A percentile compares a stretch with the other conserved stretches of the same genome.
Evolutionary conservation across 2,329 filamentous ascomycete species (phyloP).

Genomic region (Claviceps capensis): DNA sequence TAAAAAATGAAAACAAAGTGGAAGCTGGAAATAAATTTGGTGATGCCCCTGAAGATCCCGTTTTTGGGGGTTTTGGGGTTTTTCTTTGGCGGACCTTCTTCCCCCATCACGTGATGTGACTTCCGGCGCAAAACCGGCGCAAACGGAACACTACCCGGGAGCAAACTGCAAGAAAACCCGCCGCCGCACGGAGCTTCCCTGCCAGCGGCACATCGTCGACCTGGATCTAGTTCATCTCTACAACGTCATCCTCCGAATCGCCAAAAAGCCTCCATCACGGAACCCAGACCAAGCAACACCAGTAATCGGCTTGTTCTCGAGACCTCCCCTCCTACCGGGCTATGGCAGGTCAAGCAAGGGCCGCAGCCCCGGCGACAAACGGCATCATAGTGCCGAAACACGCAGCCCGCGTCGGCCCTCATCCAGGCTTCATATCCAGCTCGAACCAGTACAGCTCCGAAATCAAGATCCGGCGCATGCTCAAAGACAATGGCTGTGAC

Average conservation of each 20-base stretch:
- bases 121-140: not conserved
- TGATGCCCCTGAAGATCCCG: no score
- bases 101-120: no score
- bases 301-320: not conserved
- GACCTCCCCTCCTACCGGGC: not conserved
- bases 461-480: conserved; percentile 60
- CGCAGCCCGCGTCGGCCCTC: conserved; percentile 20
- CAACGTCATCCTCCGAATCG: not conserved
- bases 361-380: conserved; percentile 4
- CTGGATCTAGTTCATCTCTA: not conserved
- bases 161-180: not conserved
- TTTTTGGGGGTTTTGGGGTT: no score
- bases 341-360: conserved; percentile 5
- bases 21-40: no score
- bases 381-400: conserved; percentile 4
- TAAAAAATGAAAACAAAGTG: no score
- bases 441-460: conserved; percentile 67
- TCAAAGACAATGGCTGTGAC: conserved; percentile 56
- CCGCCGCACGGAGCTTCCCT: no score
- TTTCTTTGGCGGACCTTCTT: no score
- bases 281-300: not conserved
- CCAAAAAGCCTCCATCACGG: no score
- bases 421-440: conserved; percentile 34
- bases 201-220: no score
- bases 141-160: not conserved